Evolutionary conservation across 2,329 filamentous ascomycete genomes (phyloP).

Genomic region (Periconia sp.): DNA sequence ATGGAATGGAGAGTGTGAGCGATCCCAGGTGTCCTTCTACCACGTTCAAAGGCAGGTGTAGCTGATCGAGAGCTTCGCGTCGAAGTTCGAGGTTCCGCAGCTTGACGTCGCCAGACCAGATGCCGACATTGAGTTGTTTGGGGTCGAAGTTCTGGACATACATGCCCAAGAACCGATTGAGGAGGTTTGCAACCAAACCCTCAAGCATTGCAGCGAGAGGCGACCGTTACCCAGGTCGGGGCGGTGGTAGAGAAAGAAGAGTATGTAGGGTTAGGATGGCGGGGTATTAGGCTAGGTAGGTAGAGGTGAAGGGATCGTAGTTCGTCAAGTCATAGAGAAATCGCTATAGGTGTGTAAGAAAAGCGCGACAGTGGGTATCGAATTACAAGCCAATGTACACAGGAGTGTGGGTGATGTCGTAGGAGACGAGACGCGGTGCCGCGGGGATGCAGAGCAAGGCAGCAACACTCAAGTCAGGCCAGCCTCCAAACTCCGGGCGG

Average conservation of each 20-base stretch:
- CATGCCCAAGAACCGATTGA: conserved; percentile 99
- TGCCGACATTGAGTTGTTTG: conserved; percentile 95
- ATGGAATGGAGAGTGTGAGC: conserved; percentile 90
- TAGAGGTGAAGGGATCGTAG: conserved; percentile 28
- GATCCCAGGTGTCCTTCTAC: conserved; percentile 91
- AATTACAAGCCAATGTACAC: too few relatives aligned
- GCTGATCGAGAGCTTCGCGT: conserved; percentile 92
- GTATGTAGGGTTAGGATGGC: conserved; percentile 13
- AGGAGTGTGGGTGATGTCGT: conserved; percentile 13
- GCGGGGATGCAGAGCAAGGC: too few relatives aligned
- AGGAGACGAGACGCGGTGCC: neutral
- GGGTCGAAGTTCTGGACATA: conserved; percentile 99
- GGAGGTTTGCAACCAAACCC: conserved; percentile 91
- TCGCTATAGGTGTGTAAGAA: conserved; percentile 15
- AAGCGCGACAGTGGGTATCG: conserved; percentile 25
- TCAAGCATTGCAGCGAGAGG: conserved; percentile 77
- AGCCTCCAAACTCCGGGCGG: neutral
- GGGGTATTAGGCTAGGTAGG: conserved; percentile 19
- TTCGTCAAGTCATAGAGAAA: conserved; percentile 37
- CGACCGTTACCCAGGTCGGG: conserved; percentile 76
- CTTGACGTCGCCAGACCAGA: conserved; percentile 98
- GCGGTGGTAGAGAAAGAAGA: conserved; percentile 3
- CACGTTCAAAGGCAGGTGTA: conserved; percentile 95
- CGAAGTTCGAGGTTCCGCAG: conserved; percentile 89
- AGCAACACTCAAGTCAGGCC: neutral